Base-by-base conservation (phyloP, 2,329 filamentous ascomycete species). In the Penicillium brasilianum region DNA sequence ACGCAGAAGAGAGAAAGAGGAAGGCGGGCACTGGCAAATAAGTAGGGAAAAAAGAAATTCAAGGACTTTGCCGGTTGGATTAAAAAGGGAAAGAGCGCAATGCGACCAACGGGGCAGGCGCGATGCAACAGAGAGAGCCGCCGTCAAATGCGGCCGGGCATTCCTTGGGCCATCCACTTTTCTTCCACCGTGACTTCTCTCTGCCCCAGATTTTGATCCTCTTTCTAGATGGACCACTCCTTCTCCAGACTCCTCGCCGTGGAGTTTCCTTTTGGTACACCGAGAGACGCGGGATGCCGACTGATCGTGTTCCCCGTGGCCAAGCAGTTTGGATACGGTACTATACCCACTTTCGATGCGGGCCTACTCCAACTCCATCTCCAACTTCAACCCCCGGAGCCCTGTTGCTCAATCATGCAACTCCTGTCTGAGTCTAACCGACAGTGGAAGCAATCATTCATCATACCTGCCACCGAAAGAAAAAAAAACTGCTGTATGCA, bases 281-380 rank as follows among this genome's bases (percentile, higher is more conserved):
- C 56, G 55, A 39, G 41, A 20, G 25, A 28, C 30, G 52, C 65
- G 66, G 66, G 64, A 65, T 68, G 64, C 66, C 66, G 66, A 68
- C 53, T 60, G 28, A 62, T 62, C 53, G 36, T 55, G 62, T 58
- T 56, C 65, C 61, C 61, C 63, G 58, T 64, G 60, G 64, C 60
- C 56, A 44, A 22, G 11, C 39, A 22, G 18, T 25, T 25, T 37
- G 20, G n/a, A 6, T n/a, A 5, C 37, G n/a, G 20, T 7, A 48
- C 44, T 14, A 20, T 57, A 57, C 63, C 60, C 63, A 59, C 58
- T 63, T 57, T 60, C 54, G 41, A 52, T 61, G 57, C 61, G 57
- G 56, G 61, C 49, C 49, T 44, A 18, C 50, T 41, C 37, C 20
- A 18, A 18, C 62, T 57, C 59, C 28, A 32, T 46, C 51, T 32